These are phyloP conservation scores for Withania somnifera DNA, from an alignment of 305 asterid species.

Conservation along the genomic window DNA sequence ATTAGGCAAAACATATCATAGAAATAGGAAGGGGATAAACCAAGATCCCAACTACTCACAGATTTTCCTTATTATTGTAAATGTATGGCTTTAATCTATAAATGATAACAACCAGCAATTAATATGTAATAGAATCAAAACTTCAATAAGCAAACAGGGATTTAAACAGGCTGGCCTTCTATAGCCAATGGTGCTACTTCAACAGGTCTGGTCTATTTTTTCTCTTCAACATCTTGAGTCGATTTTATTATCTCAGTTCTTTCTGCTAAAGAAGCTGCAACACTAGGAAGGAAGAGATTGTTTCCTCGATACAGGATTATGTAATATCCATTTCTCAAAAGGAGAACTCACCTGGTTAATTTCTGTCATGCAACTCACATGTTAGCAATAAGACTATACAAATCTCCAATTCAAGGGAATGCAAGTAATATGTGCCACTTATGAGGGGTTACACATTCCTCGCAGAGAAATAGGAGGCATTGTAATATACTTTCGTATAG, in stretches of 20 bases:
- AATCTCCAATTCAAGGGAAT: not conserved
- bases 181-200: constrained; percentile 22
- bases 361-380: constrained; percentile 24
- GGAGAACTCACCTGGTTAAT: constrained; percentile 78
- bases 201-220: constrained; percentile 31
- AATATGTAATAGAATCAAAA: too few relatives aligned
- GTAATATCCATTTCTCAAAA: constrained; percentile 83
- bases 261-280: constrained; percentile 70
- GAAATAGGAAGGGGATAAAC: too few relatives aligned
- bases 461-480: too few relatives aligned
- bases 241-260: constrained; percentile 69
- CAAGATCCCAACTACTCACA: too few relatives aligned
- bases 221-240: constrained; percentile 78
- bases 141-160: too few relatives aligned
- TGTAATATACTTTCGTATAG: too few relatives aligned
- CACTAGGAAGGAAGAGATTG: constrained; percentile 73
- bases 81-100: too few relatives aligned
- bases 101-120: too few relatives aligned
- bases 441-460: too few relatives aligned
- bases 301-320: constrained; percentile 87
- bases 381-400: not conserved
- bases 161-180: constrained; percentile 42
- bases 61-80: too few relatives aligned
- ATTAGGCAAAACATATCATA: too few relatives aligned
- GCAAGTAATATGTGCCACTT: not conserved